Evolutionary conservation across 768 basidiomycete species (phyloP), one percentile per base, ranked within the genome.

Genomic region (Psilocybe subaeruginosa): DNA sequence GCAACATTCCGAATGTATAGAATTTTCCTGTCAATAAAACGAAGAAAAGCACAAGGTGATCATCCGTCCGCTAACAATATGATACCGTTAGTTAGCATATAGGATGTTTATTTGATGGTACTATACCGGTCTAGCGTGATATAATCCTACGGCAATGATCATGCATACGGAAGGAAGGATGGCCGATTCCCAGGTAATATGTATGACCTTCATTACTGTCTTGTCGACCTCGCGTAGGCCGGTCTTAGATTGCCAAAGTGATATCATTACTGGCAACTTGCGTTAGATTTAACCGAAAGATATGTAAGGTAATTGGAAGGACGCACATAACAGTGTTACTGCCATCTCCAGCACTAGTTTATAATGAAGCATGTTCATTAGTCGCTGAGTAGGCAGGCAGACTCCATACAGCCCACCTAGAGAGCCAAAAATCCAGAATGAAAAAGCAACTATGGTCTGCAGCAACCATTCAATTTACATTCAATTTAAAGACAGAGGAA

Each of bases 21-120:
- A 85, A 73, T 66, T 85, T 85, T 39, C 83, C 82, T 3, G 82
- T 81, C 51, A 82, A 68, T 16, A 84, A 67, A 35, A 80, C 72
- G 66, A 85, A 84, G 63, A 84, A 78, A 4, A 84, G 66, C 33
- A 81, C 76, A 6, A 84, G 71, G 63, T 80, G 75, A 57, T 77
- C 74, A 16, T 72, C 64, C n/a, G 66, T 56, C 48, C 71, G 60
- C 77, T 77, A 59, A 46, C 7, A 56, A 33, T 9, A 48, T n/a
- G 5, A 8, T 29, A 4, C 23, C 12, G 16, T 53, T 23, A 12
- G 29, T 45, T 7, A 14, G 6, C 11, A 7, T 45, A 4, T 7
- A 33, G 19, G 19, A 49, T 8, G 23, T 17, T 27, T 14, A 29
- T 16, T 4, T 6, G 33, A 59, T 5, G 41, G 55, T 3, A 16